Evolutionary conservation across 176 grass and related monocot genomes (phyloP).

Genomic region (Carex scoparia): DNA sequence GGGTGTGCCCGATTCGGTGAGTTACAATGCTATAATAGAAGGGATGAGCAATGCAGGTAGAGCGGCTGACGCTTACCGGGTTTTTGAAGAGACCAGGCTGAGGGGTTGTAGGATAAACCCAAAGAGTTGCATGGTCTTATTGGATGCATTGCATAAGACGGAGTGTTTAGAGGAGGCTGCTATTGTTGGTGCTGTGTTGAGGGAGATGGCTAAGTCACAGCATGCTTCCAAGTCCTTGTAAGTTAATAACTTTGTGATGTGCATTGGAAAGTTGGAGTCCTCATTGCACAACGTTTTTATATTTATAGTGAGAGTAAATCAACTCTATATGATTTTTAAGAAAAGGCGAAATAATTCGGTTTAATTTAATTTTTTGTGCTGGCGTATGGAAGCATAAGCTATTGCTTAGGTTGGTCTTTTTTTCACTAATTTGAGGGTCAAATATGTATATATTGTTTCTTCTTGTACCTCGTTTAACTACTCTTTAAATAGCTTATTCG

Average conservation of each 20-base stretch:
- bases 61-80: conserved; percentile 62
- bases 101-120: conserved; percentile 73
- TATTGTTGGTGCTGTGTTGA: conserved; percentile 87
- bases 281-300: background rate
- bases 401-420: background rate
- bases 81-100: conserved; percentile 81
- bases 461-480: background rate
- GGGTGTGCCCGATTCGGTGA: conserved; percentile 58
- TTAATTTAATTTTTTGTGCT: background rate
- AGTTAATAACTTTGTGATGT: background rate
- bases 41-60: conserved; percentile 93
- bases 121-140: conserved; percentile 75
- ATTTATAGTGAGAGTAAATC: background rate
- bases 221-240: conserved; percentile 70
- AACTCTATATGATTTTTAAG: background rate
- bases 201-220: conserved; percentile 93
- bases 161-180: conserved; percentile 86
- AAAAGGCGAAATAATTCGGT: background rate
- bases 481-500: background rate
- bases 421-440: conserved; percentile 7
- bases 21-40: conserved; percentile 93
- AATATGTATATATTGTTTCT: background rate
- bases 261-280: background rate
- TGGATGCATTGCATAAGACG: conserved; percentile 78
- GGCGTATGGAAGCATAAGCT: background rate